Base-by-base conservation (phyloP, 768 basidiomycete genomes). In the Phylloporus arenicola region DNA sequence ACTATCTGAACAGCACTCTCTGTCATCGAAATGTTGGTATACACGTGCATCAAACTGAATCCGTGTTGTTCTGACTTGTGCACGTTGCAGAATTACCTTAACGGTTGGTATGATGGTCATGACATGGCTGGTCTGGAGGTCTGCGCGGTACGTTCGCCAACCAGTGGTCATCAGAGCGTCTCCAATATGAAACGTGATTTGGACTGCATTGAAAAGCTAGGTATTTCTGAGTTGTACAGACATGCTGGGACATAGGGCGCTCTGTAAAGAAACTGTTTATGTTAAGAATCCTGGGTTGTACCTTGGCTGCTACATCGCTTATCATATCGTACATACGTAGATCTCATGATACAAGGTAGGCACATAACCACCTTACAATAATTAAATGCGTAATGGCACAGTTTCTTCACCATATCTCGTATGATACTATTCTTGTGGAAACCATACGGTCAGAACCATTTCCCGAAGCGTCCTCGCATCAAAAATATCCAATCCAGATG, bases 61-160 rank as follows among this genome's bases (percentile, higher is more conserved):
- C 30, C 35, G 9, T 3, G 25, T 17, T 3, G 25, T 40, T 51
- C 45, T 63, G 52, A 46, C 45, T 11, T 45, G 35, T 24, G 8
- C 37, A 37, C 50, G 47, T 40, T 51, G 14, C 46, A 81, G 80
- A 52, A 54, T 77, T 45, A 68, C 67, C 11, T 58, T 82, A 49
- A 77, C 80, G 12, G 70, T 63, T 43, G 75, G 77, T 9, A 71
- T 83, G 71, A 40, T 69, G n/a, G 63, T 64, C 2, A 64, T 81
- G 46, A 58, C 71, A 45, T 82, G 79, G 77, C 58, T 81, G 20
- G 75, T 75, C 43, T 80, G 76, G 77, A 73, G 72, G 47, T 78
- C 80, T 20, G 71, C 73, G 41, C 71, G 73, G 52, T 69, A 69
- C 50, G 55, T 65, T 29, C 64, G 53, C 50, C 65, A 67, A 30